These are phyloP conservation scores for Schizopora paradoxa DNA, from an alignment of 1,284 basidiomycete genomes.

Conservation along the genomic window DNA sequence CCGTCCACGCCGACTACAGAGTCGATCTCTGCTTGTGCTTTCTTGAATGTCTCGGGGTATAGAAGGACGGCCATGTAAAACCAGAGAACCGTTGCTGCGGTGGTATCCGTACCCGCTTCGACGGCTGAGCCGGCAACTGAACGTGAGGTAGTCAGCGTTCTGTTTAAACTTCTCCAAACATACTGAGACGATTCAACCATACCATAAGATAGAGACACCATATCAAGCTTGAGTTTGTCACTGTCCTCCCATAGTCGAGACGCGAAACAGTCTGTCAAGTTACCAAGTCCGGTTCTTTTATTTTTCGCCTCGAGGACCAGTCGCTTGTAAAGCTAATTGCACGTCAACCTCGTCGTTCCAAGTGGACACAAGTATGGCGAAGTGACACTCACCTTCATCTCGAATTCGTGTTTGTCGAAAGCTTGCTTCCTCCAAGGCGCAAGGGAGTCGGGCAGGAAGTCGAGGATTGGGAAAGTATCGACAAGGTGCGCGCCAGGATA, in stretches of 20 bases:
- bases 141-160: neutral
- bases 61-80: constrained; percentile 16
- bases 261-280: constrained; percentile 17
- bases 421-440: constrained; percentile 10
- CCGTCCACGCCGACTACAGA: constrained; percentile 7
- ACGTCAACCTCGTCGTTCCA: neutral
- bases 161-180: neutral
- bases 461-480: constrained; percentile 12
- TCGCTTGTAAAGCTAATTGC: constrained; percentile 10
- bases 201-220: constrained; percentile 14
- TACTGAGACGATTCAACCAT: neutral
- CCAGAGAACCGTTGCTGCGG: constrained; percentile 10
- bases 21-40: constrained; percentile 16
- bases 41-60: constrained; percentile 10
- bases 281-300: constrained; percentile 11
- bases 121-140: constrained; percentile 12
- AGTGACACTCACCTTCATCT: constrained; percentile 3
- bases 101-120: constrained; percentile 15
- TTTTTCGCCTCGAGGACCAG: constrained; percentile 12
- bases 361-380: neutral
- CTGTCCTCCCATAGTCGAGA: constrained; percentile 17
- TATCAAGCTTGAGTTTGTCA: constrained; percentile 13
- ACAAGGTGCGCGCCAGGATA: constrained; percentile 10
- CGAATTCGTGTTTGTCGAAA: constrained; percentile 5
- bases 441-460: constrained; percentile 8